Evolutionary conservation across 352 stramenopile species (phyloP).

Genomic region (Globisporangium polare): DNA sequence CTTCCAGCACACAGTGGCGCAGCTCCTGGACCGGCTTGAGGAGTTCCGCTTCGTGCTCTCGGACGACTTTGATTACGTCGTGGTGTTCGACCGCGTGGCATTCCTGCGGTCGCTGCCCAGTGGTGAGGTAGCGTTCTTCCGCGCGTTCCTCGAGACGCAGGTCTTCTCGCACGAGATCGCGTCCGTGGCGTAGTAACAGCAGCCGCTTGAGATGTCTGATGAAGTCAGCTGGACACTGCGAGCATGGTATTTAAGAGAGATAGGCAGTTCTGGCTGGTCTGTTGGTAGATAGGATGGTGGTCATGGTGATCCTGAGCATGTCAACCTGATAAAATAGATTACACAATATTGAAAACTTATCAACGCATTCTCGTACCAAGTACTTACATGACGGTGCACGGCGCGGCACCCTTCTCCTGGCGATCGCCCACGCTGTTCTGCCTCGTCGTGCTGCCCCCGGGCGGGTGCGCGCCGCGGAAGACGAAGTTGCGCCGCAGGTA

Average conservation of each 20-base stretch:
- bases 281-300: neutral
- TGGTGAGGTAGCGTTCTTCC: slow-evolving; percentile 66
- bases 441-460: slow-evolving; percentile 2
- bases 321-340: neutral
- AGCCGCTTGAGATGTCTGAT: neutral
- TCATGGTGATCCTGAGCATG: no score
- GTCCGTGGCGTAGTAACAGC: slow-evolving; percentile 35
- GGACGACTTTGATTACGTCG: slow-evolving; percentile 84
- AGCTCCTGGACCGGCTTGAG: slow-evolving; percentile 55
- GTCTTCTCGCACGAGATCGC: slow-evolving; percentile 84
- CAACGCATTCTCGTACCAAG: neutral
- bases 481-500: slow-evolving; percentile 83
- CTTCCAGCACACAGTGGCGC: slow-evolving; percentile 46
- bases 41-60: slow-evolving; percentile 83
- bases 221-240: neutral
- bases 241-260: neutral
- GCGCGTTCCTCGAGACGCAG: slow-evolving; percentile 81
- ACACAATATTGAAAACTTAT: neutral
- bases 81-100: slow-evolving; percentile 78
- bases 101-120: slow-evolving; percentile 55
- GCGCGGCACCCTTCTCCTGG: slow-evolving; percentile 12
- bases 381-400: slow-evolving; percentile 19
- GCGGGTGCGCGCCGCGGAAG: slow-evolving; percentile 32
- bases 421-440: slow-evolving; percentile 15
- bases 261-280: neutral